Conservation (phyloP, 495 filamentous ascomycete species). For the Aspergillus biplanus region DNA sequence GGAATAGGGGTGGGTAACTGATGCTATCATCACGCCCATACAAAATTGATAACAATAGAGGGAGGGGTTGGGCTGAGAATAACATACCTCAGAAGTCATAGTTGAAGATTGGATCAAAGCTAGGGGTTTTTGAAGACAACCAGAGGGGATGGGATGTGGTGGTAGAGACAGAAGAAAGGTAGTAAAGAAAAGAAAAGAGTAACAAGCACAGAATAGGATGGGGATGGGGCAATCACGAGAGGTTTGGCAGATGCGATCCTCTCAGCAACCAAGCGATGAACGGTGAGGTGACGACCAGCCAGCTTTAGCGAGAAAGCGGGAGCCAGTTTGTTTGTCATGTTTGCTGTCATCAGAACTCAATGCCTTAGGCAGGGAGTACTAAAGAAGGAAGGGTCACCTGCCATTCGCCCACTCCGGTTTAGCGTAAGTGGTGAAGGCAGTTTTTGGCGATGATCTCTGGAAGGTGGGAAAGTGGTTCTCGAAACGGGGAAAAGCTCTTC, state of each 20-base stretch:
- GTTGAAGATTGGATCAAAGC: slow-evolving; percentile 25
- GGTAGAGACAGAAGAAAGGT: slow-evolving; percentile 13
- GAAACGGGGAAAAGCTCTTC: no score
- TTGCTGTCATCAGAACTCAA: slow-evolving; percentile 7
- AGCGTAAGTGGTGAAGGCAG: not conserved
- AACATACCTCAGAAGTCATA: slow-evolving; percentile 57
- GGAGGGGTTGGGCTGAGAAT: slow-evolving; percentile 41
- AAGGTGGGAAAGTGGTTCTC: no score
- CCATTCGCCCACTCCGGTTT: slow-evolving; percentile 1
- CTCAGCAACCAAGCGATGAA: slow-evolving; percentile 31
- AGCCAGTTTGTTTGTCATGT: slow-evolving; percentile 29
- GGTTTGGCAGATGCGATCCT: slow-evolving; percentile 34
- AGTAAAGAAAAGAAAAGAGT: slow-evolving; percentile 15
- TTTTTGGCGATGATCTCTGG: not conserved
- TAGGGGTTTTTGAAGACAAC: slow-evolving; percentile 11
- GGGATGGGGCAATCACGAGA: slow-evolving; percentile 27
- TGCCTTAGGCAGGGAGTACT: slow-evolving; percentile 23
- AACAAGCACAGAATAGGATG: slow-evolving; percentile 19
- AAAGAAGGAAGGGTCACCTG: not conserved
- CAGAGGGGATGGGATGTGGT: slow-evolving; percentile 16
- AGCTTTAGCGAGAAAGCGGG: slow-evolving; percentile 33
- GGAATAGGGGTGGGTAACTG: not conserved
- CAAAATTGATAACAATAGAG: slow-evolving; percentile 28
- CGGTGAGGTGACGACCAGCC: slow-evolving; percentile 35
- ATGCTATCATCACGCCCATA: slow-evolving; percentile 11